Evolutionary conservation across 164 flowering plant genomes (phyloP), one percentile per base, ranked within the genome.

Genomic region (Vitis labrusca): DNA sequence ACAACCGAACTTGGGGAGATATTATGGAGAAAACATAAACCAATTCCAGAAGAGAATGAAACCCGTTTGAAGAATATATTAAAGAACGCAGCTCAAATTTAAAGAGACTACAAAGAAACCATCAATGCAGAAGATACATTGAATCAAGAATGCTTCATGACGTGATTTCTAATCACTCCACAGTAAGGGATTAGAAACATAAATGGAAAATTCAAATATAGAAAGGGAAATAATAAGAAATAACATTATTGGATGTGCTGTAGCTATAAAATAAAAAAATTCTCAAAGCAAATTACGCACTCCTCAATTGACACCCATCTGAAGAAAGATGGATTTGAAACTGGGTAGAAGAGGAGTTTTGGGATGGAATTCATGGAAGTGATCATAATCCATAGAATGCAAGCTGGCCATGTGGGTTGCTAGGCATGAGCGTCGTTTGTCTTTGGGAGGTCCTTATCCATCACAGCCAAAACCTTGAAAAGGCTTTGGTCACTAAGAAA

Each of bases 321-420:
- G 3, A 17, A 3, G 47, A 65, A 16, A 66, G n/a, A 16, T 2
- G 9, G 19, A 27, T 16, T 16, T 55, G 14, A 13, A 6, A 3
- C 17, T 10, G 58, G 8, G 9, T 32, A 37, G 44, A 6, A 5
- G 44, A 37, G 44, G 44, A 5, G 7, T 37, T 16, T 2, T 8
- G 30, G 7, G 48, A 37, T 13, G 44, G 7, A 10, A 16, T 8
- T n/a, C 16, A 16, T 57, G 23, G 62, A 62, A 55, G 29, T 53
- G 60, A 57, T 12, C 16, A 54, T 19, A 62, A 47, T 44, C 23
- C 16, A 37, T 44, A 44, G 8, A 67, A 16, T 57, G 62, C 62
- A 67, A 67, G 70, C 63, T 67, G 70, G 70, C 70, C 70, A 67
- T 67, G 70, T 67, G 70, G 70, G 70, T 37, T 67, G 70, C 62